Evolutionary conservation across 2,329 filamentous ascomycete genomes (phyloP).

Genomic region (Endocalyx cinctus): DNA sequence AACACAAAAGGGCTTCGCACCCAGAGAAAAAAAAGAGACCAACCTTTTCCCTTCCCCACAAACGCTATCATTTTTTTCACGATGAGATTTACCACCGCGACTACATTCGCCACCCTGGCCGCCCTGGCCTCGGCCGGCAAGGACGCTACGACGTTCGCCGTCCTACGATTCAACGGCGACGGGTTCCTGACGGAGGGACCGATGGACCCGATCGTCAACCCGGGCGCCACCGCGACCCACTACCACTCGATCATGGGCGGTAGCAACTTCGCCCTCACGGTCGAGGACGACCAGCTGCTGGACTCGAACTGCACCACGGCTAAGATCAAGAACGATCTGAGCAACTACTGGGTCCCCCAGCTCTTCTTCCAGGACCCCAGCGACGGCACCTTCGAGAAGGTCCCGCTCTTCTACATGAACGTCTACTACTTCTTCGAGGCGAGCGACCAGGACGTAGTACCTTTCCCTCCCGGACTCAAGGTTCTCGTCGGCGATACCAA

Average conservation of each 20-base stretch:
- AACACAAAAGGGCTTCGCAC: constrained; percentile 6
- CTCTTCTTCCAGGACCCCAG: constrained; percentile 64
- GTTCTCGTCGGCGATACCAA: constrained; percentile 64
- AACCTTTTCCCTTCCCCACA: constrained; percentile 1
- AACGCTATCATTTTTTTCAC: no score
- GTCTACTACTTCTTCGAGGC: constrained; percentile 71
- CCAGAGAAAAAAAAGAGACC: constrained; percentile 5
- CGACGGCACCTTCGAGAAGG: constrained; percentile 58
- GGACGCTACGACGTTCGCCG: constrained; percentile 54
- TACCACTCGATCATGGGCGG: constrained; percentile 69
- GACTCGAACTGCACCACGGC: constrained; percentile 68
- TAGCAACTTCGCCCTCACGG: constrained; percentile 59
- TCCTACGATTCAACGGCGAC: constrained; percentile 66
- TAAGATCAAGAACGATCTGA: constrained; percentile 62
- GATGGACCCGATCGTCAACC: constrained; percentile 64
- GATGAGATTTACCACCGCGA: constrained; percentile 20
- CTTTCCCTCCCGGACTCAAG: constrained; percentile 67
- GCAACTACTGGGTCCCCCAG: constrained; percentile 72
- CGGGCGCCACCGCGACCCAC: constrained; percentile 55
- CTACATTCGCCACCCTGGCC: constrained; percentile 26
- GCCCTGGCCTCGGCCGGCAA: constrained; percentile 37
- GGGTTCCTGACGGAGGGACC: constrained; percentile 56
- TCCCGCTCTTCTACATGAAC: constrained; percentile 68
- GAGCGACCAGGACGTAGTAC: constrained; percentile 60
- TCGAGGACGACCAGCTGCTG: constrained; percentile 55